Evolutionary conservation across 768 basidiomycete genomes (phyloP), one percentile per base, ranked within the genome.

Genomic region (Clavulina sp.): DNA sequence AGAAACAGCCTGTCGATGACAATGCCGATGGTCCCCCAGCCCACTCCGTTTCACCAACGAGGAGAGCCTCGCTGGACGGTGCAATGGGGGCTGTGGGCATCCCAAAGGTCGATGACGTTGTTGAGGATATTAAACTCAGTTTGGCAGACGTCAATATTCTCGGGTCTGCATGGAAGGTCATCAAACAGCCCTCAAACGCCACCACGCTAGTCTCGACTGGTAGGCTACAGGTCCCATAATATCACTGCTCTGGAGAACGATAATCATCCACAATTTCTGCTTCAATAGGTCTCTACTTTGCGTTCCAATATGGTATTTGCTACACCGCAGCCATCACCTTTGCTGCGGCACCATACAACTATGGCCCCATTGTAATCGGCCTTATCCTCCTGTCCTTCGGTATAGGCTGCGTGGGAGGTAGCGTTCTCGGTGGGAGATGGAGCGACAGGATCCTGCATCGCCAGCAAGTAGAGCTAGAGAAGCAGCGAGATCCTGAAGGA

Each of bases 291-390:
- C 60, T 84, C 23, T 64, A 80, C 7, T 91, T 83, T 59, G 81
- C 78, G 0, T 79, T 78, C 49, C 73, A 69, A 34, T 89, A 81
- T 62, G 69, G 75, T 41, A 70, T 91, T 33, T 66, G 75, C 2
- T 92, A 87, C 61, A 84, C 84, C 0, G 76, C 77, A 16, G 71
- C 84, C 5, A 72, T 82, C 53, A 86, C 83, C 1, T 70, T 92
- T 7, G 64, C 65, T 4, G 72, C 68, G 4, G 61, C 64, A 28
- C 63, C 69, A 2, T 92, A 92, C 58, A 60, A 70, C 28, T 88
- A 81, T 62, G 68, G 74, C 43, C 68, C 88, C 0, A 66, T 91
- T 3, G 68, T 76, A 40, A 76, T 83, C 46, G 89, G 89, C 3
- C 63, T 89, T 26, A 76, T 87, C 6, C 73, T 89, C 4, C 72